Evolutionary conservation across 305 asterid genomes (phyloP).

Genomic region (Coffea humblotiana): DNA sequence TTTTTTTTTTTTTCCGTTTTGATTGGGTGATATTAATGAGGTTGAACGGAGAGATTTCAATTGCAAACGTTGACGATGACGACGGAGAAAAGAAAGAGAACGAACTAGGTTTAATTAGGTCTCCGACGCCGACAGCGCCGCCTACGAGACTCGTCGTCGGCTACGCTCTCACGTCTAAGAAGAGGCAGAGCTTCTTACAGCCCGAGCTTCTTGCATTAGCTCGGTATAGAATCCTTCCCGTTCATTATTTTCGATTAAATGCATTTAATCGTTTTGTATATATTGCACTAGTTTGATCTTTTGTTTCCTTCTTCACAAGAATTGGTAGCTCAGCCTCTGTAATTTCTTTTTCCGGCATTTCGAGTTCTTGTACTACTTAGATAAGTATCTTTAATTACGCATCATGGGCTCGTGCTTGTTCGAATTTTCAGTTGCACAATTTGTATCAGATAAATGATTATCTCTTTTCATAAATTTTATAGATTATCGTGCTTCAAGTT

Average conservation of each 20-base stretch:
- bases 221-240: slow-evolving; percentile 30
- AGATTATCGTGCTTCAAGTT: not conserved
- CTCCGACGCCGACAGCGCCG: slow-evolving; percentile 11
- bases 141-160: slow-evolving; percentile 47
- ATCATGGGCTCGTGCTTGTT: not conserved
- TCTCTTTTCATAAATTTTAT: not conserved
- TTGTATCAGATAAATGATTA: not conserved
- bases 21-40: slow-evolving; percentile 9
- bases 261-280: not conserved
- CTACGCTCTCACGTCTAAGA: slow-evolving; percentile 64
- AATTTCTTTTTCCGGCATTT: not conserved
- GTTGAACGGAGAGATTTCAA: slow-evolving; percentile 17
- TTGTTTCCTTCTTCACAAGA: not conserved
- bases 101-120: slow-evolving; percentile 7
- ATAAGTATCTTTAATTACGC: not conserved
- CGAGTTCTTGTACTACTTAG: not conserved
- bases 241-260: not conserved
- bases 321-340: not conserved
- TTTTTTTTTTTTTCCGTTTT: no score
- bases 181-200: slow-evolving; percentile 61
- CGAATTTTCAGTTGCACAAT: not conserved
- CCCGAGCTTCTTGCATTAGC: slow-evolving; percentile 51
- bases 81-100: slow-evolving; percentile 10
- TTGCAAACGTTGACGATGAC: slow-evolving; percentile 11
- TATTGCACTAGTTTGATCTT: not conserved